These are phyloP conservation scores for Spathaspora girioi DNA, from an alignment of 805 yeast genomes.

Conservation along the genomic window DNA sequence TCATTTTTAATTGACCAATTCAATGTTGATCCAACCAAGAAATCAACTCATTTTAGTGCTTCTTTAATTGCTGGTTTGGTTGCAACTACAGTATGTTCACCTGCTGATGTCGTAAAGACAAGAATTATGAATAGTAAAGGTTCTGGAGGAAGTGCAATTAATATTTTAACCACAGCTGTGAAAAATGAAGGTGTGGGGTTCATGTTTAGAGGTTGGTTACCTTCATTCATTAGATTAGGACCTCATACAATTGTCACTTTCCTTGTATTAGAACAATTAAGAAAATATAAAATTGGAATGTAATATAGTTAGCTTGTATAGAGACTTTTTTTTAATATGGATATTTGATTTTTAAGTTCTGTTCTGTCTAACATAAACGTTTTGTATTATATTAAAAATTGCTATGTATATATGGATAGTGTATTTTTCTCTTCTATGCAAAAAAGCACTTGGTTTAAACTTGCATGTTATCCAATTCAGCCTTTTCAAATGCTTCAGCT, in stretches of 20 bases:
- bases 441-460: neutral
- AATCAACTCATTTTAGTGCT: conserved; percentile 73
- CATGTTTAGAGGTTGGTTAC: conserved; percentile 90
- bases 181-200: conserved; percentile 70
- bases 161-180: conserved; percentile 53
- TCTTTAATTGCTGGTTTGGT: conserved; percentile 80
- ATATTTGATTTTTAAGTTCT: neutral
- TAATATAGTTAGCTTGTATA: conserved; percentile 9
- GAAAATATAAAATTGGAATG: conserved; percentile 52
- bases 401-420: neutral
- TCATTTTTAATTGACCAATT: conserved; percentile 48
- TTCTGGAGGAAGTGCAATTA: conserved; percentile 41
- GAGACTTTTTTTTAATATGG: conserved; percentile 1
- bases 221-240: conserved; percentile 80
- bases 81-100: conserved; percentile 90
- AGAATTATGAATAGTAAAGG: conserved; percentile 73
- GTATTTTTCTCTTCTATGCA: too few species aligned
- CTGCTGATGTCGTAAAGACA: conserved; percentile 88
- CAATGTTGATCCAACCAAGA: conserved; percentile 54
- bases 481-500: conserved; percentile 84
- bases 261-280: conserved; percentile 63
- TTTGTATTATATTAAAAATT: neutral
- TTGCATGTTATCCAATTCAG: conserved; percentile 69
- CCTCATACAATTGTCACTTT: conserved; percentile 76
- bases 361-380: neutral